These are phyloP conservation scores for Gliomastix tumulicola DNA, from an alignment of 2,329 filamentous ascomycete genomes.

Conservation along the genomic window DNA sequence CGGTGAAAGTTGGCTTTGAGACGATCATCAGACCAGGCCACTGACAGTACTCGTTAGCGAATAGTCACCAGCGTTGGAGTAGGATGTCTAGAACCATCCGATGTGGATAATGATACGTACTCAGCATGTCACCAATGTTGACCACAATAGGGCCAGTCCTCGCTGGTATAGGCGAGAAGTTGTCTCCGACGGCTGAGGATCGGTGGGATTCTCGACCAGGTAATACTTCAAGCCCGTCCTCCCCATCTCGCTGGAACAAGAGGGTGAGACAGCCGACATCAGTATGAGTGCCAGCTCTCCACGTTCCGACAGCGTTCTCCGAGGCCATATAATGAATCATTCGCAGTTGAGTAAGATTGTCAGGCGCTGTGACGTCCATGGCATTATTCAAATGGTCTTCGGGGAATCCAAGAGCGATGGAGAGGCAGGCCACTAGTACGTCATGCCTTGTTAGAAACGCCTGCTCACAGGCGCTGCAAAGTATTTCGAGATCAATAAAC, in stretches of 20 bases:
- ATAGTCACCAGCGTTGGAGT: no score
- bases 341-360: constrained; percentile 40
- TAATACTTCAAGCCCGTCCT: constrained; percentile 45
- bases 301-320: constrained; percentile 15
- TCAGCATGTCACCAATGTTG: constrained; percentile 26
- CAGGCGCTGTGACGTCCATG: constrained; percentile 32
- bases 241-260: constrained; percentile 42
- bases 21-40: constrained; percentile 48
- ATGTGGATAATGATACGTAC: constrained; percentile 40
- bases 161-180: constrained; percentile 43
- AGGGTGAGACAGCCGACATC: constrained; percentile 46
- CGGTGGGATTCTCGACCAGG: constrained; percentile 43
- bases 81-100: no score
- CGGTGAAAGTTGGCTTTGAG: constrained; percentile 50
- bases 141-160: constrained; percentile 27
- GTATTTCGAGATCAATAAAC: no score
- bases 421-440: constrained; percentile 40
- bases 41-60: no score
- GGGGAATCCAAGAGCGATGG: constrained; percentile 37
- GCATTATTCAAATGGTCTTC: constrained; percentile 41
- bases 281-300: constrained; percentile 44
- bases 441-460: no score
- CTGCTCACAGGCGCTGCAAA: no score
- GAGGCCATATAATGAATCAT: constrained; percentile 38
- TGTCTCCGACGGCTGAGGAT: constrained; percentile 39